These are phyloP conservation scores for Saccharomyces mikatae DNA, from an alignment of 805 yeast species.

Conservation along the genomic window DNA sequence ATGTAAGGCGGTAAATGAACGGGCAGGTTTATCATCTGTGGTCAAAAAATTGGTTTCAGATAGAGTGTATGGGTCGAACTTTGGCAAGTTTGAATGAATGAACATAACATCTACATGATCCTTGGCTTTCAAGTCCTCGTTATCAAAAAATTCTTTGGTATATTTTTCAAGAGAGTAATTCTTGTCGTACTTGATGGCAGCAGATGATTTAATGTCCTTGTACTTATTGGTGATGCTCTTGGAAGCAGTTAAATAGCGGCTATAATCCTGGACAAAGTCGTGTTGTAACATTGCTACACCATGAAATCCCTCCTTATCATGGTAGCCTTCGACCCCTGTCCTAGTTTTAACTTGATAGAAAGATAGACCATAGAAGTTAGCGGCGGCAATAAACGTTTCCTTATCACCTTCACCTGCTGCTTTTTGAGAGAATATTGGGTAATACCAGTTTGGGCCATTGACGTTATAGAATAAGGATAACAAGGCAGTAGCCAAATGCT, in stretches of 20 bases:
- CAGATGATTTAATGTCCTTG: slow-evolving; percentile 4
- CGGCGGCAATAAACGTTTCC: slow-evolving; percentile 64
- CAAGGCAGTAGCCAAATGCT: slow-evolving; percentile 51
- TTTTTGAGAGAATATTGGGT: slow-evolving; percentile 69
- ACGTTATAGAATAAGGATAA: slow-evolving; percentile 60
- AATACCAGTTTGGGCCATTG: slow-evolving; percentile 59
- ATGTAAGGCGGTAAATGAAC: slow-evolving; percentile 16
- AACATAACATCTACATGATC: slow-evolving; percentile 22
- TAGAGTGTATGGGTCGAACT: slow-evolving; percentile 31
- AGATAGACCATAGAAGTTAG: slow-evolving; percentile 36
- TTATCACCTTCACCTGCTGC: slow-evolving; percentile 77
- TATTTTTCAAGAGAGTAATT: slow-evolving; percentile 15
- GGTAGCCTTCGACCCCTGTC: slow-evolving; percentile 36
- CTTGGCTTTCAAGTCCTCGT: slow-evolving; percentile 5
- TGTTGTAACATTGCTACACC: slow-evolving; percentile 78
- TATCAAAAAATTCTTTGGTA: slow-evolving; percentile 13
- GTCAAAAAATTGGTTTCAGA: slow-evolving; percentile 18
- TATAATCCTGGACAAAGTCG: slow-evolving; percentile 56
- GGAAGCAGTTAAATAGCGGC: slow-evolving; percentile 14
- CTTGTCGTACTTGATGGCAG: slow-evolving; percentile 10
- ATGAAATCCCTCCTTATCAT: slow-evolving; percentile 35
- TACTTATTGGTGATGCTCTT: slow-evolving; percentile 12
- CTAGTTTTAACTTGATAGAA: slow-evolving; percentile 42
- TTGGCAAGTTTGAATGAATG: slow-evolving; percentile 35
- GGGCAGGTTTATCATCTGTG: slow-evolving; percentile 18